A percentile compares a stretch with the other conserved stretches of the same genome.
phyloP scores from a whole-genome alignment of 805 yeast species.

The Wickerhamomyces sydowiorum region DNA sequence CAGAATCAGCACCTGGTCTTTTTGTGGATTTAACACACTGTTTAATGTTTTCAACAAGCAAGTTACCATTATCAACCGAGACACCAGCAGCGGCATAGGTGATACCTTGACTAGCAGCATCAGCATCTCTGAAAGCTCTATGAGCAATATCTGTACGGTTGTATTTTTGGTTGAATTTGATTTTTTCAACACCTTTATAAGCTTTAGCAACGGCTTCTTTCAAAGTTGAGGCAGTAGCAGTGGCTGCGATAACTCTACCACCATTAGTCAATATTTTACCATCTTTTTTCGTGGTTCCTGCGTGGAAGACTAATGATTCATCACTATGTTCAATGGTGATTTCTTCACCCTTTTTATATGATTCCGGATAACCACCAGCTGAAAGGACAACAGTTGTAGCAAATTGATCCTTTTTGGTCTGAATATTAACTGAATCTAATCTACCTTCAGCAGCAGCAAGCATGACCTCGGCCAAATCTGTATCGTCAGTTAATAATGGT shows the following conservation, averaged over 20 bases:
- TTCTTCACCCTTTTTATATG: constrained; percentile 79
- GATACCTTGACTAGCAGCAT: constrained; percentile 34
- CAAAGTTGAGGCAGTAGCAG: constrained; percentile 74
- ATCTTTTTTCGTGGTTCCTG: constrained; percentile 70
- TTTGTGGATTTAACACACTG: constrained; percentile 86
- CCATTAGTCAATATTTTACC: constrained; percentile 79
- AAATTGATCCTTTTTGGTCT: constrained; percentile 46
- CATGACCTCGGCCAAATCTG: constrained; percentile 92
- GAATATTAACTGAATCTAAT: constrained; percentile 74
- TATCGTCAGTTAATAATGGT: constrained; percentile 72
- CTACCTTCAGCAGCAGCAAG: constrained; percentile 93
- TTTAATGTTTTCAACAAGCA: constrained; percentile 85
- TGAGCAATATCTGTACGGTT: constrained; percentile 93
- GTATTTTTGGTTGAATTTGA: constrained; percentile 69
- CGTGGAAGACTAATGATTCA: constrained; percentile 82
- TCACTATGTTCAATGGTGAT: constrained; percentile 51
- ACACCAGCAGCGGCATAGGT: constrained; percentile 97
- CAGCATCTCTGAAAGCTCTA: constrained; percentile 73
- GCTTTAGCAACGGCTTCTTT: constrained; percentile 82
- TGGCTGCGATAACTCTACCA: constrained; percentile 94
- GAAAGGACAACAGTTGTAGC: constrained; percentile 94
- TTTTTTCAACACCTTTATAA: constrained; percentile 75
- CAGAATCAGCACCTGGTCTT: constrained; percentile 95
- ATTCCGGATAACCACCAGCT: constrained; percentile 95
- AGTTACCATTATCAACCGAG: constrained; percentile 92